A percentile compares a stretch with the other conserved stretches of the same genome.
phyloP scores from a whole-genome alignment of 2,329 filamentous ascomycete genomes.

The Epichloe aotearoae region DNA sequence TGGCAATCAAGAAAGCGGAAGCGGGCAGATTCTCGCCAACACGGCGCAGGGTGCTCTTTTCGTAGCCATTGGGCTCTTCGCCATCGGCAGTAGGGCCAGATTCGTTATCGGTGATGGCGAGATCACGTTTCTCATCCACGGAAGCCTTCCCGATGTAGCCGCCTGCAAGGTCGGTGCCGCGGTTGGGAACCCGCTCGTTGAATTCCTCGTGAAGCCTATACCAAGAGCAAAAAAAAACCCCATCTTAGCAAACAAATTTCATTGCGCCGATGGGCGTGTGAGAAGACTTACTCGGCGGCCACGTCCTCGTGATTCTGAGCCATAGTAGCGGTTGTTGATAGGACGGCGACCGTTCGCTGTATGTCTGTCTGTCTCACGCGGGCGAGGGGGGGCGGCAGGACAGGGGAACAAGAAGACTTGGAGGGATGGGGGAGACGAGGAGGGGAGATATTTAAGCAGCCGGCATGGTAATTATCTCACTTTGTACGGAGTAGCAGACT shows the following conservation, averaged over 20 bases:
- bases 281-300: conserved; percentile 18
- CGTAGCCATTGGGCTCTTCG: conserved; percentile 38
- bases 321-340: conserved; percentile 11
- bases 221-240: not conserved
- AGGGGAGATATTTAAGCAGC: not conserved
- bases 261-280: not conserved
- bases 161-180: conserved; percentile 13
- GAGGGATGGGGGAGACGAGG: not conserved
- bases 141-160: conserved; percentile 11
- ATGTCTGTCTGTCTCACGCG: not conserved
- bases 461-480: too few relatives aligned
- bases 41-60: conserved; percentile 36
- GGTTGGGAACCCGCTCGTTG: conserved; percentile 12
- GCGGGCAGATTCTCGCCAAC: conserved; percentile 40
- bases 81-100: conserved; percentile 27
- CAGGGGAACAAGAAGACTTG: not conserved
- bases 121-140: conserved; percentile 13
- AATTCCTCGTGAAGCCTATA: conserved; percentile 17
- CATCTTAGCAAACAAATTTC: not conserved
- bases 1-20: conserved; percentile 42
- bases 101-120: conserved; percentile 13
- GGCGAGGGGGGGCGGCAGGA: not conserved
- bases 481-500: too few relatives aligned
- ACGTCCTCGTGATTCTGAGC: conserved; percentile 21
- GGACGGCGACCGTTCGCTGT: not conserved